Evolutionary conservation across 1,284 basidiomycete species (phyloP).

Genomic region (Phenoliferia sp.): DNA sequence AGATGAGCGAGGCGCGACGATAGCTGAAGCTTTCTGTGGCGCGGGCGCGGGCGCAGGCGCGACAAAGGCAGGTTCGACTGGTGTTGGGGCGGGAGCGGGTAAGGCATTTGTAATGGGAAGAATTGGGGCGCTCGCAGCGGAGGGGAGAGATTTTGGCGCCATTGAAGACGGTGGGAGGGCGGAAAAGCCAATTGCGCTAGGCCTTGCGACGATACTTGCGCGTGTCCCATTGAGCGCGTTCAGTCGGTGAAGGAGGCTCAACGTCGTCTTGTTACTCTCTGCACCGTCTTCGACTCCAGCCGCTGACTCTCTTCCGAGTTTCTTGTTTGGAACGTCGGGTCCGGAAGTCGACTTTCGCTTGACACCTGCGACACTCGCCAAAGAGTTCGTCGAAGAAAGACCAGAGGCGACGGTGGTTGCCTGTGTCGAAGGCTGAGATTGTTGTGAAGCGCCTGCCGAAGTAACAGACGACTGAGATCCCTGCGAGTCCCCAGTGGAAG

Average conservation of each 20-base stretch:
- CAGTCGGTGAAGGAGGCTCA: slow-evolving; percentile 20
- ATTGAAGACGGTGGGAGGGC: not conserved
- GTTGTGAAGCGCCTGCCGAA: not conserved
- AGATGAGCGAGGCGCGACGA: not conserved
- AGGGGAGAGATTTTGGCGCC: not conserved
- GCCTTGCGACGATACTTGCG: slow-evolving; percentile 4
- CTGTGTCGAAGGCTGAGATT: not conserved
- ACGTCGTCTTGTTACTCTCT: slow-evolving; percentile 11
- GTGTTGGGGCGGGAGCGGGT: slow-evolving; percentile 1
- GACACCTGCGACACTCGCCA: not conserved
- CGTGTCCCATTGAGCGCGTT: slow-evolving; percentile 20
- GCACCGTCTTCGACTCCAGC: not conserved
- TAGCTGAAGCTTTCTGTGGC: not conserved
- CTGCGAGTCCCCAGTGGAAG: slow-evolving; percentile 1
- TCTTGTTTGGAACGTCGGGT: slow-evolving; percentile 15
- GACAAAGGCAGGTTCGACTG: not conserved
- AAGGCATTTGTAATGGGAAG: not conserved
- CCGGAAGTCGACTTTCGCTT: slow-evolving; percentile 29
- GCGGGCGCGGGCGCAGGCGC: not conserved
- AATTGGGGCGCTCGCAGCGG: not conserved
- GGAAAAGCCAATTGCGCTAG: slow-evolving; percentile 17
- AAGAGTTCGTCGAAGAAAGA: not conserved
- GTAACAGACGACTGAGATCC: not conserved
- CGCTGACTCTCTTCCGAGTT: slow-evolving; percentile 3
- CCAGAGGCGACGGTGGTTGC: not conserved